A percentile compares a stretch with the other conserved stretches of the same genome.
Conservation (phyloP, 306 rosid species). For the Medicago lupulina region DNA sequence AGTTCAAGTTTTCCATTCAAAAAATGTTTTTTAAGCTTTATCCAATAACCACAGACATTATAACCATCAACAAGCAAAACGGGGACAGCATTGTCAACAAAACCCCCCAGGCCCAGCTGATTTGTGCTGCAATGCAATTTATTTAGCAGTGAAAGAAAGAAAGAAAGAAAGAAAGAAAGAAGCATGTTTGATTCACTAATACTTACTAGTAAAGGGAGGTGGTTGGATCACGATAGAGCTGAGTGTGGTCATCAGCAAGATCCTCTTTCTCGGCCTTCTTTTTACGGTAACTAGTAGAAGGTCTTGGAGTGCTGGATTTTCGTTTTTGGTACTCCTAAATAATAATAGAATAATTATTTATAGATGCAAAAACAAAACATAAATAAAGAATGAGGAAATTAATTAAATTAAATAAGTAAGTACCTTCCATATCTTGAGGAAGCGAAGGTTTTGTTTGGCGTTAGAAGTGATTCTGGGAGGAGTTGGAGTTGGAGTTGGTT, state of each 20-base stretch:
- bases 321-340: conserved; percentile 71
- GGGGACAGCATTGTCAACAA: conserved; percentile 63
- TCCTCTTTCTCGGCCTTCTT: conserved; percentile 78
- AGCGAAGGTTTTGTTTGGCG: conserved; percentile 85
- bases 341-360: no score
- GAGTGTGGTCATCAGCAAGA: conserved; percentile 51
- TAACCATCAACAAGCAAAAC: conserved; percentile 95
- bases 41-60: conserved; percentile 95
- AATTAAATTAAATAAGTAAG: background rate
- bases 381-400: background rate
- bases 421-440: conserved; percentile 79
- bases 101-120: conserved; percentile 57
- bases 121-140: conserved; percentile 66
- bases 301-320: conserved; percentile 64
- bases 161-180: background rate
- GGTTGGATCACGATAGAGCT: conserved; percentile 77
- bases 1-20: conserved; percentile 72
- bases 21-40: conserved; percentile 85
- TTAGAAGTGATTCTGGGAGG: conserved; percentile 87
- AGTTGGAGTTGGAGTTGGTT: background rate
- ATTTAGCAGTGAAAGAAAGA: background rate
- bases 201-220: conserved; percentile 74
- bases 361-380: background rate
- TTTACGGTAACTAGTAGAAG: conserved; percentile 86
- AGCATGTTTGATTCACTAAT: conserved; percentile 51